Conservation (phyloP, 2,329 filamentous ascomycete species). For the Davidsoniella virescens region DNA sequence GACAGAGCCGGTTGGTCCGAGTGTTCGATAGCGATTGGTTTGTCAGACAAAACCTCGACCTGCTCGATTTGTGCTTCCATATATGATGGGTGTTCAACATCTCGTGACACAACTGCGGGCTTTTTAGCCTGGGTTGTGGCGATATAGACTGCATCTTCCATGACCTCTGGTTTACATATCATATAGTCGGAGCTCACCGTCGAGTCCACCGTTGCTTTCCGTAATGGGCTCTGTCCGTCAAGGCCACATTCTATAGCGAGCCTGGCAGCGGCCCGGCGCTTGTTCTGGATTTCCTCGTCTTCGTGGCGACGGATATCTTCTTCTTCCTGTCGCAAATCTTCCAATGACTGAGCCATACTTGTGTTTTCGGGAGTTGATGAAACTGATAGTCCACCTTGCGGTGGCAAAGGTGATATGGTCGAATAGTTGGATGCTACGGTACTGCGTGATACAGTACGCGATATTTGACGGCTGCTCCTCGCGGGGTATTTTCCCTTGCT, state of each 20-base stretch:
- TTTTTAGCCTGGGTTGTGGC: neutral
- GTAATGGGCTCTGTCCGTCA: slow-evolving; percentile 12
- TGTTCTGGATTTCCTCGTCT: slow-evolving; percentile 34
- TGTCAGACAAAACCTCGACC: neutral
- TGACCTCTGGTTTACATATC: slow-evolving; percentile 18
- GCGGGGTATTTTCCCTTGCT: slow-evolving; percentile 42
- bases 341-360: slow-evolving; percentile 26
- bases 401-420: slow-evolving; percentile 17
- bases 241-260: slow-evolving; percentile 36
- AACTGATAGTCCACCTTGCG: neutral
- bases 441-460: slow-evolving; percentile 42
- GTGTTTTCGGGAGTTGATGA: slow-evolving; percentile 13
- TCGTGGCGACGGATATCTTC: slow-evolving; percentile 34
- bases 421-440: slow-evolving; percentile 33
- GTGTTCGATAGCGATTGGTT: slow-evolving; percentile 1
- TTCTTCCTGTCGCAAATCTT: slow-evolving; percentile 38
- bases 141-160: slow-evolving; percentile 20
- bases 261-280: slow-evolving; percentile 34
- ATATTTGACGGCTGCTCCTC: slow-evolving; percentile 19
- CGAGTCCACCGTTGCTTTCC: neutral
- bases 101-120: neutral
- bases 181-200: neutral
- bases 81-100: neutral
- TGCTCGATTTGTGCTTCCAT: slow-evolving; percentile 5
- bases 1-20: neutral